These are phyloP conservation scores for Nicotiana otophora DNA, from an alignment of 257 asterid species.

Conservation along the genomic window DNA sequence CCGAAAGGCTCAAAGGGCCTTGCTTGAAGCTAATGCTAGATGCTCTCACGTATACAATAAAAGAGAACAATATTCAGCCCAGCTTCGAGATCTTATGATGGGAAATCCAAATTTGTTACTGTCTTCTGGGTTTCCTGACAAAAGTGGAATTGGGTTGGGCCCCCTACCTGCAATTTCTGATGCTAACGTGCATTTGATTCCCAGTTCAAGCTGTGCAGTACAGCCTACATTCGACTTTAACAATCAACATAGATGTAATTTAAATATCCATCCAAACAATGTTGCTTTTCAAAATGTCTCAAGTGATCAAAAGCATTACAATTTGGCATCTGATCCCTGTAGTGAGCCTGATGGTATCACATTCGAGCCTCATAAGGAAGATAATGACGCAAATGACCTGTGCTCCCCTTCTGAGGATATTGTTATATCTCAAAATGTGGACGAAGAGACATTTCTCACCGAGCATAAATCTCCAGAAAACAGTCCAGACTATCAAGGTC, in stretches of 20 bases:
- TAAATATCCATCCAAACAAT: conserved; percentile 15
- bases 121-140: conserved; percentile 15
- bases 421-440: conserved; percentile 27
- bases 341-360: conserved; percentile 29
- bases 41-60: conserved; percentile 38
- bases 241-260: conserved; percentile 15
- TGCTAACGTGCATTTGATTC: conserved; percentile 18
- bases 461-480: conserved; percentile 18
- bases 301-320: conserved; percentile 11
- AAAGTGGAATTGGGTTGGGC: conserved; percentile 21
- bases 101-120: conserved; percentile 34
- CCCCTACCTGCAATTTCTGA: conserved; percentile 15
- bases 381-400: conserved; percentile 17
- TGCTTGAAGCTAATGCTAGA: conserved; percentile 42
- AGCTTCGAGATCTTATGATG: conserved; percentile 42
- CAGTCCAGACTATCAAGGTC: conserved; percentile 20
- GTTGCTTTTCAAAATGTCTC: conserved; percentile 18
- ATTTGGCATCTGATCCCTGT: conserved; percentile 20
- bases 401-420: conserved; percentile 24
- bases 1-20: conserved; percentile 43
- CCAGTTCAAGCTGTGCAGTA: conserved; percentile 22
- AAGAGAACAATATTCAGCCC: conserved; percentile 43
- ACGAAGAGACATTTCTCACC: conserved; percentile 16
- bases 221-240: conserved; percentile 19
- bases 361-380: conserved; percentile 22